Evolutionary conservation across 129 eudicot genomes (phyloP), one percentile per base, ranked within the genome.

Genomic region (Centaurea solstitialis): DNA sequence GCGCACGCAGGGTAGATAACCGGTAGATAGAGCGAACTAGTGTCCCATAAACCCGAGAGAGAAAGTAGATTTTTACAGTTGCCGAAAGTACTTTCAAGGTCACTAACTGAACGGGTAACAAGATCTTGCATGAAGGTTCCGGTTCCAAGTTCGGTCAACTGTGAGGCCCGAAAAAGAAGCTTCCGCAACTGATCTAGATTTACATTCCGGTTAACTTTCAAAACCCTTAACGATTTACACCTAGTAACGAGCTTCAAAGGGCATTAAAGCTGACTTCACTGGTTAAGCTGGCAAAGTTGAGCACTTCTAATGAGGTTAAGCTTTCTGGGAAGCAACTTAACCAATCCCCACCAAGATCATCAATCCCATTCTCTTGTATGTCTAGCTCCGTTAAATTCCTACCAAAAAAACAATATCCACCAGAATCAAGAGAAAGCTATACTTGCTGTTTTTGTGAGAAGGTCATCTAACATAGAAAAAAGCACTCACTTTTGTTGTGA

Each of bases 11-110:
- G 87, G 61, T 88, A 90, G 9, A 92, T 72, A 76, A 80, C 79
- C 22, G 89, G 91, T 50, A 92, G 81, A 67, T 82, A 83, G n/a
- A 74, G 38, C 0, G 87, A 57, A 62, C 68, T 83, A 74, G 82
- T 85, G 68, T 90, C 97, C 92, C 92, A 88, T n/a, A 92, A 80
- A 23, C 97, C 97, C 13, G 92, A 90, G 35, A 92, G 80, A 21
- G 73, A 80, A 3, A 70, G 86, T 30, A 92, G 85, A 66, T 85
- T 83, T 75, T 73, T 85, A 83, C 88, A 90, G 18, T 73, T 83
- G 12, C 37, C 40, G 41, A 92, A 90, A 47, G 88, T 82, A 53
- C 39, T 77, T 77, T 64, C 83, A 4, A 88, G 84, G 11, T 82
- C 86, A 0, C 76, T 71, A 43, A 50, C 84, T 9, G 79, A 78